Percentiles rank a stretch among this genome's conserved stretches.
phyloP scores from a whole-genome alignment of 2,329 filamentous ascomycete species.

The Claviceps citrina region DNA sequence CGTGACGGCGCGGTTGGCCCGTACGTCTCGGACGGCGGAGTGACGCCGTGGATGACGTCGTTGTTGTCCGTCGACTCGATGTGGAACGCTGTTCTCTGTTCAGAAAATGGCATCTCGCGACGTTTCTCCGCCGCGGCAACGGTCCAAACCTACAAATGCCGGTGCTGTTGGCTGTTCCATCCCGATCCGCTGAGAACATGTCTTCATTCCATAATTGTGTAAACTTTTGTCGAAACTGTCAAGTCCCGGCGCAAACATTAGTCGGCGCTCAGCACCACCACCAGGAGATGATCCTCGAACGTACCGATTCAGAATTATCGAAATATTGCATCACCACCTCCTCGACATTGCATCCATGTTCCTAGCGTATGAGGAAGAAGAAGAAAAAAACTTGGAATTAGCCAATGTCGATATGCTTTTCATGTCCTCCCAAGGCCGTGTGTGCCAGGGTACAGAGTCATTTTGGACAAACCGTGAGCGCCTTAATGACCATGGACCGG shows the following conservation, averaged over 20 bases:
- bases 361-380: conserved; percentile 9
- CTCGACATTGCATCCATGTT: conserved; percentile 30
- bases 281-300: background rate
- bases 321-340: conserved; percentile 37
- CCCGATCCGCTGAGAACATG: conserved; percentile 36
- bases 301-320: conserved; percentile 27
- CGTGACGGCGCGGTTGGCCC: conserved; percentile 37
- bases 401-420: background rate
- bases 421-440: no score
- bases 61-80: conserved; percentile 37
- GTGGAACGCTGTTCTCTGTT: conserved; percentile 30
- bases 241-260: background rate
- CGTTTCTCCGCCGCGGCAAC: background rate
- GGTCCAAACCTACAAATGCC: conserved; percentile 27
- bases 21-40: conserved; percentile 25
- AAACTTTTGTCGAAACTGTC: conserved; percentile 33
- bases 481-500: conserved; percentile 23
- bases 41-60: conserved; percentile 27
- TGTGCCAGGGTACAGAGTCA: no score
- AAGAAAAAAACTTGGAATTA: conserved; percentile 1
- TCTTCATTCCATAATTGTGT: conserved; percentile 36
- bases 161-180: conserved; percentile 28
- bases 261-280: background rate
- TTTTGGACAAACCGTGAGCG: conserved; percentile 25
- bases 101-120: background rate